phyloP scores from a whole-genome alignment of 345 rosid genomes.

The Raphanus sativus region DNA sequence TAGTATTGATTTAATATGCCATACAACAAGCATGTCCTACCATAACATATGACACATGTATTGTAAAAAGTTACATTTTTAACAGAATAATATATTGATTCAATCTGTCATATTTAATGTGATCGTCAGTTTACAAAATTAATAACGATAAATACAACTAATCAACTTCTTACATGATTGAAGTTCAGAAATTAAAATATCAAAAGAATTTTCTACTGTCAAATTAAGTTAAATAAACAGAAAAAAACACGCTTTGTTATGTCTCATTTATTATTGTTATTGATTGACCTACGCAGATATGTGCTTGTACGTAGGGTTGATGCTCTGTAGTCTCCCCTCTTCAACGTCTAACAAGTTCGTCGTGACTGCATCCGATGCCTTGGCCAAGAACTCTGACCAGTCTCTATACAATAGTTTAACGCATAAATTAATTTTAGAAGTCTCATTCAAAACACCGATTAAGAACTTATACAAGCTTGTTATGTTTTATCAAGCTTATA shows the following conservation, averaged over 20 bases:
- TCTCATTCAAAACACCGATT: not conserved
- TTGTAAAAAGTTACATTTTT: not conserved
- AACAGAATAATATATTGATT: not conserved
- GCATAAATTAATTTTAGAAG: not conserved
- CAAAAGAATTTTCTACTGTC: not conserved
- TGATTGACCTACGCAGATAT: slow-evolving; percentile 13
- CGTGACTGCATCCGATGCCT: slow-evolving; percentile 65
- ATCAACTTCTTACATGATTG: slow-evolving; percentile 3
- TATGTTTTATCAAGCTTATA: not conserved
- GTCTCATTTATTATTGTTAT: not conserved
- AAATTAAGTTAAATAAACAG: not conserved
- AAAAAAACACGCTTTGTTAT: not conserved
- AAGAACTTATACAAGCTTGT: not conserved
- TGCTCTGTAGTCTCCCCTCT: slow-evolving; percentile 33
- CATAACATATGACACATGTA: not conserved
- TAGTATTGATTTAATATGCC: not conserved
- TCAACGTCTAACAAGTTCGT: slow-evolving; percentile 64
- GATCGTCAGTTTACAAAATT: not conserved
- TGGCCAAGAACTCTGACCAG: slow-evolving; percentile 73
- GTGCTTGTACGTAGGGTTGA: slow-evolving; percentile 34
- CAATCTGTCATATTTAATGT: not conserved
- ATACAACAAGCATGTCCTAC: not conserved
- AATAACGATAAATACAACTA: not conserved
- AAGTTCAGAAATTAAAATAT: not conserved
- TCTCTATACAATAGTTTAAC: slow-evolving; percentile 46